Evolutionary conservation across 805 yeast species (phyloP).

Genomic region (Zygosaccharomyces pseudorouxii): DNA sequence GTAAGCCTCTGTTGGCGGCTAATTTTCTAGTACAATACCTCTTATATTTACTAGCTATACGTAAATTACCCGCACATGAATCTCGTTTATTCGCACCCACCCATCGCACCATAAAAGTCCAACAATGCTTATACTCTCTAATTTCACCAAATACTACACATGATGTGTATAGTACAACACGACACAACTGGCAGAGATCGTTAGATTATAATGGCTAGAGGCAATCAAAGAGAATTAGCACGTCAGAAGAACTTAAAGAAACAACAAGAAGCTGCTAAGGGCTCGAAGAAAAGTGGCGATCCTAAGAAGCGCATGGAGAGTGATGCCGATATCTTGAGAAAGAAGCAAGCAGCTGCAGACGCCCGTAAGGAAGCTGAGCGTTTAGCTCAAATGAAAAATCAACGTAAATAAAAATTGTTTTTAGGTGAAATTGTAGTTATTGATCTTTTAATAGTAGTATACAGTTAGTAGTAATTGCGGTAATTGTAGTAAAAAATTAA

Average conservation of each 20-base stretch:
- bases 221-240: conserved; percentile 94
- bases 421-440: conserved; percentile 1
- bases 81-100: neutral
- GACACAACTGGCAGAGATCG: neutral
- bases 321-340: conserved; percentile 87
- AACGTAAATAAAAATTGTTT: conserved; percentile 13
- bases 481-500: neutral
- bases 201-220: conserved; percentile 68
- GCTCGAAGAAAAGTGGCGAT: conserved; percentile 68
- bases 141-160: neutral
- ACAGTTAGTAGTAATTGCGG: conserved; percentile 1
- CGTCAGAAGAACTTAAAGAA: conserved; percentile 85
- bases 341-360: conserved; percentile 65
- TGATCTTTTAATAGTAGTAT: conserved; percentile 5
- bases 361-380: conserved; percentile 35
- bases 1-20: too few relatives aligned
- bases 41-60: too few relatives aligned
- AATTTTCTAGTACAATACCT: too few relatives aligned
- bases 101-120: neutral
- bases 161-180: neutral
- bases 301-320: conserved; percentile 79
- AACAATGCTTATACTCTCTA: neutral
- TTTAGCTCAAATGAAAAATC: conserved; percentile 20
- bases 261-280: conserved; percentile 56
- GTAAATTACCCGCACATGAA: neutral